These are phyloP conservation scores for Epichloe brachyelytri DNA, from an alignment of 2,329 filamentous ascomycete genomes.

Conservation along the genomic window DNA sequence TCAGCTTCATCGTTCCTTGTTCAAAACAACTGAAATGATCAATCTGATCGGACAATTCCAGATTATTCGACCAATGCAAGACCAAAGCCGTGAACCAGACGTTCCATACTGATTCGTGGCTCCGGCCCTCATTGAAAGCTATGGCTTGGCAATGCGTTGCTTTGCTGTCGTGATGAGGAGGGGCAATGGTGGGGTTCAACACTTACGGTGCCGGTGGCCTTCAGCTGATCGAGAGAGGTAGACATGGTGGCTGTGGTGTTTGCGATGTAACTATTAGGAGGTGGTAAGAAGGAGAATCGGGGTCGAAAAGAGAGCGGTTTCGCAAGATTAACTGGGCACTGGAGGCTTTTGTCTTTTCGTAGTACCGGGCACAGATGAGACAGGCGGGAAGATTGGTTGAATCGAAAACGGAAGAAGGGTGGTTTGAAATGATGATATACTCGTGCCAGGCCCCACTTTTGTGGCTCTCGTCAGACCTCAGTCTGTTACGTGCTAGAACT, in stretches of 20 bases:
- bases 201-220: conserved; percentile 91
- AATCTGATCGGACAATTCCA: neutral
- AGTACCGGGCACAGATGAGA: neutral
- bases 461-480: too few species aligned
- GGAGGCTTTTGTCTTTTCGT: neutral
- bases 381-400: neutral
- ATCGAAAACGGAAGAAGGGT: neutral
- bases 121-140: conserved; percentile 1
- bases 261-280: neutral
- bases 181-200: conserved; percentile 17
- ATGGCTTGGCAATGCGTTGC: neutral
- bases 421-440: conserved; percentile 2
- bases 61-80: neutral
- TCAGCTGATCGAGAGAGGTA: conserved; percentile 90
- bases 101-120: neutral
- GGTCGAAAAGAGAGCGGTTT: neutral
- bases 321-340: neutral
- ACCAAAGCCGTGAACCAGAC: neutral
- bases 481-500: too few species aligned
- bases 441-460: neutral
- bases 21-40: neutral
- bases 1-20: conserved; percentile 11
- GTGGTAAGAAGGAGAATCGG: neutral
- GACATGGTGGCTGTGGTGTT: conserved; percentile 44
- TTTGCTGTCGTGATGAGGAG: conserved; percentile 10